phyloP scores from a whole-genome alignment of 2,329 filamentous ascomycete species.

The Elsinoe arachidis region DNA sequence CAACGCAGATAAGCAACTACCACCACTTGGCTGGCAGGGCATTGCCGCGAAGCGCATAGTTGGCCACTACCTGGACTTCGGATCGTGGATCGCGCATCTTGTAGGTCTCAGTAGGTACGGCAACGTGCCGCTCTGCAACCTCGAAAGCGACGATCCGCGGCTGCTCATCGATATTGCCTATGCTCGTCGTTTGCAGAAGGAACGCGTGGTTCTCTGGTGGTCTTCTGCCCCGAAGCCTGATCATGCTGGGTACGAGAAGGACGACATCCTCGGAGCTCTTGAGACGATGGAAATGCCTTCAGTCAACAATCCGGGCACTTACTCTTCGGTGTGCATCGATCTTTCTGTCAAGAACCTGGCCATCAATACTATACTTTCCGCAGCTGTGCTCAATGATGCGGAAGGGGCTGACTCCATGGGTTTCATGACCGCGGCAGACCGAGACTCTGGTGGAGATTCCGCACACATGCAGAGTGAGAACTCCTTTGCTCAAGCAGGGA shows the following conservation, averaged over 20 bases:
- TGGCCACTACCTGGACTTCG: conserved; percentile 84
- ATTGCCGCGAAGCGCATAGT: conserved; percentile 81
- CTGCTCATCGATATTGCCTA: conserved; percentile 96
- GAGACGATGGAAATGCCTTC: conserved; percentile 87
- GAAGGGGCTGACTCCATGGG: conserved; percentile 82
- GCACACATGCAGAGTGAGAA: conserved; percentile 75
- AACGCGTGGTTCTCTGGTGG: conserved; percentile 96
- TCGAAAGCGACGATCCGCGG: conserved; percentile 86
- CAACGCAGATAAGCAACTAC: conserved; percentile 73
- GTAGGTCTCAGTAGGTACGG: conserved; percentile 84
- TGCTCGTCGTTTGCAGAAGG: conserved; percentile 77
- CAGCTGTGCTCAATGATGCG: conserved; percentile 90
- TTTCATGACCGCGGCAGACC: conserved; percentile 46
- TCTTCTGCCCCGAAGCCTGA: conserved; percentile 78
- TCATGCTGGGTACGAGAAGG: conserved; percentile 90
- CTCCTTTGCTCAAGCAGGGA: conserved; percentile 85
- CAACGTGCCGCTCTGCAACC: conserved; percentile 87
- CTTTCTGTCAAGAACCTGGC: conserved; percentile 86
- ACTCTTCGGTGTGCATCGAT: conserved; percentile 93
- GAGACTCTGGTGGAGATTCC: neutral
- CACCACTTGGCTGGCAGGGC: conserved; percentile 86
- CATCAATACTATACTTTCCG: conserved; percentile 96
- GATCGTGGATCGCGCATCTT: conserved; percentile 83
- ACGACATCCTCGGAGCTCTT: conserved; percentile 73
- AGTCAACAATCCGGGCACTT: conserved; percentile 87